Evolutionary conservation across 495 filamentous ascomycete genomes (phyloP), one percentile per base, ranked within the genome.

Genomic region (Hamigera avellanea): DNA sequence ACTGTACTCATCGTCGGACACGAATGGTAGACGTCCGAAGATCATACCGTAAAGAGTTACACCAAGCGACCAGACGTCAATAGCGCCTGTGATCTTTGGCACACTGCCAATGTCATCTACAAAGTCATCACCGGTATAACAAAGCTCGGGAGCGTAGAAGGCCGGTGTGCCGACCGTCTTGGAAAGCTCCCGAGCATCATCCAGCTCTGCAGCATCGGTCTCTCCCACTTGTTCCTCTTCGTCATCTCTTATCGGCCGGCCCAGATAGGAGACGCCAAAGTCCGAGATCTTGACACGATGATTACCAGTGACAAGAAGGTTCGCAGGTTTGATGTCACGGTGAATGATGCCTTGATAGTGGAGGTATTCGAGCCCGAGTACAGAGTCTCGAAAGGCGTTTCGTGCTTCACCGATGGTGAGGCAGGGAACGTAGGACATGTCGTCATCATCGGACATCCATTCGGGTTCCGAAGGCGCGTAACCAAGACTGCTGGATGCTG

Each of bases 271-370:
- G 3, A 99, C 91, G 19, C 91, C 91, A 62, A 99, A 99, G 52
- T 99, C 91, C n/a, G 91, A 96, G 32, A 99, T 99, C 66, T 96
- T 99, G 43, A 94, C 83, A 9, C 81, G 76, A 48, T 86, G 75
- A 45, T 86, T 81, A 39, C 69, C 73, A 4, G 86, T 93, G 62
- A 86, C 82, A 6, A 99, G 69, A 4, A 99, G 70, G 55, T 99
- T 99, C n/a, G 89, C 87, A 0, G 91, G 91, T 56, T 99, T 99
- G 63, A 99, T 99, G 53, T 99, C 91, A 19, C 91, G 83, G 53
- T 99, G 91, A 29, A 96, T 86, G 29, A 99, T 89, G 19, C 87
- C 87, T 59, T 96, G 84, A 48, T 86, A 96, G 48, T 99, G 91
- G 5, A 99, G 70, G 52, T 95, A 96, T 50, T 96, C 93, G 17